Evolutionary conservation across 305 asterid species (phyloP), one percentile per base, ranked within the genome.

Genomic region (Fraxinus floribunda): DNA sequence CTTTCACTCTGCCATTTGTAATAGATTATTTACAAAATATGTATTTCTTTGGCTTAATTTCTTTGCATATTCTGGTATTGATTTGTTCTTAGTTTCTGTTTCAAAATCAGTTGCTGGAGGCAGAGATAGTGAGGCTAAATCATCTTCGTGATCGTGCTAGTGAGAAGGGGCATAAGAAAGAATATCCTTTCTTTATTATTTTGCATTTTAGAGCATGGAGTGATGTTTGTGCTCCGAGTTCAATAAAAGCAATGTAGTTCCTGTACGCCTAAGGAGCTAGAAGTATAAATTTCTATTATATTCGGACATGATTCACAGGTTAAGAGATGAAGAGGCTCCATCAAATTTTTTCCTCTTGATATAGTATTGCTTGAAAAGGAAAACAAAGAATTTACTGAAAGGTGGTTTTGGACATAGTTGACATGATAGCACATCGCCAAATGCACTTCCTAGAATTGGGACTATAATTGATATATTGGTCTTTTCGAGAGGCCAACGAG

Each of bases 61-160:
- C 73, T 82, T 39, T 57, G 57, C 83, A 55, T 84, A 39, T 84
- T 86, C 83, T 86, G 80, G 57, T 85, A 82, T 82, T 84, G 73
- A 84, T 86, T 29, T 75, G 82, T 52, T 83, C 22, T 77, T 79
- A 79, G 22, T n/a, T 71, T 71, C 76, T 34, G 24, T 80, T 80
- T 57, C 80, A 52, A 83, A 84, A 85, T 62, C 84, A 97, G 98
- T 87, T 88, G 90, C 87, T 97, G 89, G 94, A 92, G 84, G 85
- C 91, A 60, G 99, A 97, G 87, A 86, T 91, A 83, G 83, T 79
- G 85, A 88, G 90, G 86, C 90, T 97, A 79, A 93, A 89, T 91
- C 92, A 93, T 90, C 94, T 95, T 39, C 93, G 96, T 18, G 98
- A 97, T 86, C 96, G 89, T 87, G 98, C 99, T 83, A 92, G 91